Base-by-base conservation (phyloP, 1,284 basidiomycete genomes). In the Retiboletus fuscus region DNA sequence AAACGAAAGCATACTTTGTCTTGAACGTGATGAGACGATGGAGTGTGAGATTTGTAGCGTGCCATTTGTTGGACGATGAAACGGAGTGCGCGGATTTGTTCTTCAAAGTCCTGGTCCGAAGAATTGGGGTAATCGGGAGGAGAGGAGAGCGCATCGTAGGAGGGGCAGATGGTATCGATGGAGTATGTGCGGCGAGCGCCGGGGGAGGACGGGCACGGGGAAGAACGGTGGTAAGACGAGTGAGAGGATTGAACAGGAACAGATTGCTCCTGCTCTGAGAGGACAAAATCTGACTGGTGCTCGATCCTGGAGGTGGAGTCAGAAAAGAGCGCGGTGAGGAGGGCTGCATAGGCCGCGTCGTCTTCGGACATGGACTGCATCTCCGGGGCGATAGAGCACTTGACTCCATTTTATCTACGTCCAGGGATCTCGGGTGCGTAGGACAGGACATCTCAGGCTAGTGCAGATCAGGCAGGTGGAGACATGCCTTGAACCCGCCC, bases 21-120 rank as follows among this genome's bases (percentile, higher is more conserved):
- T 22, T 34, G 51, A 0, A 62, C 1, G 34, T 26, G 47, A n/a
- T 22, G 67, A 1, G 69, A 26, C 3, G 70, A 60, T 0, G 61
- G 26, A 1, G 69, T 43, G 5, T 74, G 64, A 2, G 76, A 67
- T n/a, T 75, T 75, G 72, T 73, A 81, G 58, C 72, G 74, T 0
- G 79, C 75, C 79, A 80, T 82, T 68, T 80, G 80, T 34, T 82
- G 80, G 1, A 80, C 80, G 63, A 80, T 77, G 69, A 80, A 80
- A n/a, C 78, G 80, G 58, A 80, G 79, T 0, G 79, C 70, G 72
- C 73, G 34, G 34, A 39, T 39, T 39, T 39, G 34, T 39, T 39
- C 34, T 39, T 39, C 34, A 39, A 39, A 39, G 41, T 69, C 70
- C 22, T 70, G 41, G 16, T 70, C 62, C 30, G 73, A 70, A 30